Conservation (phyloP, 192 early-diverging fungal species). For the Rhizoclosmatium globosum region DNA sequence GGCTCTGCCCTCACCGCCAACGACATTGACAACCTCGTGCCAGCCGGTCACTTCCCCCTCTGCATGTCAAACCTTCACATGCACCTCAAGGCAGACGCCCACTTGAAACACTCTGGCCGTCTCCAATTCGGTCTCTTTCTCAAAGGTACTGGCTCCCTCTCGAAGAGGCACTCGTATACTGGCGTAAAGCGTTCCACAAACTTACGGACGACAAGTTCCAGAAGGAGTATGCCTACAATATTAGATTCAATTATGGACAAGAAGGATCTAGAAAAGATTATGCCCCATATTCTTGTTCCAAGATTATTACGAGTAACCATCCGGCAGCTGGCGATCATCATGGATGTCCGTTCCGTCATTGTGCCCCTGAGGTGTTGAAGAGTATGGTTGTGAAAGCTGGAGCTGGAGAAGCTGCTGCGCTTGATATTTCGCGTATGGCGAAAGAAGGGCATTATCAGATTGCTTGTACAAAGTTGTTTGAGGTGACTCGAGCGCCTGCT, state of each 20-base stretch:
- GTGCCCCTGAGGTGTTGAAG: constrained; percentile 69
- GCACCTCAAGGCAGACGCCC: constrained; percentile 74
- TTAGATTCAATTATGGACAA: constrained; percentile 94
- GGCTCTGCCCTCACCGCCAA: constrained; percentile 52
- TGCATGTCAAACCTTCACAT: constrained; percentile 90
- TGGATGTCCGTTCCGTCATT: constrained; percentile 95
- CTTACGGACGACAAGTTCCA: constrained; percentile 90
- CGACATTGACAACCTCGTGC: constrained; percentile 70
- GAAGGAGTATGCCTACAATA: constrained; percentile 94
- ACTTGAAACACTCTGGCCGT: constrained; percentile 87
- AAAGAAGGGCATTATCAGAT: constrained; percentile 86
- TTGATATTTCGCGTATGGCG: constrained; percentile 73
- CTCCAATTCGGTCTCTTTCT: constrained; percentile 95
- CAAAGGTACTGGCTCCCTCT: constrained; percentile 91
- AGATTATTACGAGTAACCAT: constrained; percentile 82
- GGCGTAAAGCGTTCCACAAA: constrained; percentile 83
- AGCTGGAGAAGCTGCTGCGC: constrained; percentile 65
- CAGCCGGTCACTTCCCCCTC: constrained; percentile 76
- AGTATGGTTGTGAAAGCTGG: constrained; percentile 65
- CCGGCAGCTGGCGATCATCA: constrained; percentile 89
- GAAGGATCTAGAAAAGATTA: constrained; percentile 85
- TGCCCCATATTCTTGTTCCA: constrained; percentile 72
- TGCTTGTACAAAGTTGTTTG: constrained; percentile 91
- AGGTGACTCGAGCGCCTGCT: constrained; percentile 63
- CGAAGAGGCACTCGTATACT: constrained; percentile 91